Evolutionary conservation across 257 asterid species (phyloP).

Genomic region (Dorcoceras hygrometricum): DNA sequence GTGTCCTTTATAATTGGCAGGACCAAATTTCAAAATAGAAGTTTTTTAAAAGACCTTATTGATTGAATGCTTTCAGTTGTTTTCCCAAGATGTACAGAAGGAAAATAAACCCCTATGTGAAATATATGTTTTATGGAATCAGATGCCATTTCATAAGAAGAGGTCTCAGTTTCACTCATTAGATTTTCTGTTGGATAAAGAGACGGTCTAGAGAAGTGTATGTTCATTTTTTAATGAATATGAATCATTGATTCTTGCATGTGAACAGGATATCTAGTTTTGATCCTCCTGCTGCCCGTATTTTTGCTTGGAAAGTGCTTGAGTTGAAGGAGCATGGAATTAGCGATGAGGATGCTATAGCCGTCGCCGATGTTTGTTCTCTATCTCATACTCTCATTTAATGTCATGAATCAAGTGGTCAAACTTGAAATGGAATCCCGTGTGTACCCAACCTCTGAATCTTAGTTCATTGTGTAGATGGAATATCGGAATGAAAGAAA

Average conservation of each 20-base stretch:
- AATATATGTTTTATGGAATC: background rate
- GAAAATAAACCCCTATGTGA: too few species aligned
- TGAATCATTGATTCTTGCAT: background rate
- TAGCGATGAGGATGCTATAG: conserved; percentile 56
- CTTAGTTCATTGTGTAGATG: conserved; percentile 41
- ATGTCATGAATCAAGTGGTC: conserved; percentile 1
- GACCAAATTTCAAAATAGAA: too few species aligned
- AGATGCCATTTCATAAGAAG: background rate
- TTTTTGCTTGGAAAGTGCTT: conserved; percentile 76
- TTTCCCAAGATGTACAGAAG: too few species aligned
- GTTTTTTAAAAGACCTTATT: too few species aligned
- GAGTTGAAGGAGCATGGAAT: conserved; percentile 82
- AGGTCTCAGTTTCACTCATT: conserved; percentile 13
- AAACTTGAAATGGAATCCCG: background rate
- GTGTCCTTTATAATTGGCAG: too few species aligned
- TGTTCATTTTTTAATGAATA: background rate
- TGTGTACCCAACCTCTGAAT: background rate
- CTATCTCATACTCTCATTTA: background rate
- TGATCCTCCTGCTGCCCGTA: conserved; percentile 81
- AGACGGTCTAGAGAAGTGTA: background rate
- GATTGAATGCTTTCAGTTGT: too few species aligned
- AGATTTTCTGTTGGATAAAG: too few species aligned
- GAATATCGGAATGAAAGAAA: conserved; percentile 33
- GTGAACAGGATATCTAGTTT: conserved; percentile 59
- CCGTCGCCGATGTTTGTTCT: conserved; percentile 71